Conservation (phyloP, 345 rosid genomes). For the Gossypium bickii region DNA sequence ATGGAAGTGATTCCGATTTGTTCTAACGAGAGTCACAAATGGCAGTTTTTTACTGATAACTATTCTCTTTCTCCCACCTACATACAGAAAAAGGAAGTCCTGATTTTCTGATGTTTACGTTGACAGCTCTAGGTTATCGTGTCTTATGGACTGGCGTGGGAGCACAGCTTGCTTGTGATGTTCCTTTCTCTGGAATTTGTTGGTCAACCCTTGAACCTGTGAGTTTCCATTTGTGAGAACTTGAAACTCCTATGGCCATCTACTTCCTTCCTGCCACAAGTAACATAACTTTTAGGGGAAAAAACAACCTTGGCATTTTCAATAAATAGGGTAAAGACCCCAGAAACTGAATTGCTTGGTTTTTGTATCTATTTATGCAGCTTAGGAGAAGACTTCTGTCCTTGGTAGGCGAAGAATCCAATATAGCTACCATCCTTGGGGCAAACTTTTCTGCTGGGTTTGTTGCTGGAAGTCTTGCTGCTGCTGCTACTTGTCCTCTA, state of each 20-base stretch:
- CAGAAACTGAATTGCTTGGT: not conserved
- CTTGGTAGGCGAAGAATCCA: conserved; percentile 64
- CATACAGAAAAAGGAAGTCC: too few species aligned
- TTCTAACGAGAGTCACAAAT: not conserved
- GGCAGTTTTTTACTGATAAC: not conserved
- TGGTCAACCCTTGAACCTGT: conserved; percentile 97
- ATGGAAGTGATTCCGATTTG: not conserved
- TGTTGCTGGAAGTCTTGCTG: conserved; percentile 88
- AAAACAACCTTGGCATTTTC: not conserved
- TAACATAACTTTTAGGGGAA: not conserved
- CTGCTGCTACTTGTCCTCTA: conserved; percentile 83
- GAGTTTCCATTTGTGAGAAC: conserved; percentile 28
- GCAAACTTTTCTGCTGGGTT: conserved; percentile 93
- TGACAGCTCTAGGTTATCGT: conserved; percentile 68
- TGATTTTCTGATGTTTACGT: conserved; percentile 14
- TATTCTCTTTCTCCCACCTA: not conserved
- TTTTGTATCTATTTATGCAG: conserved; percentile 30
- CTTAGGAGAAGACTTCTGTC: conserved; percentile 61
- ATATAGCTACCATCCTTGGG: conserved; percentile 49
- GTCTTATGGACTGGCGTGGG: conserved; percentile 91
- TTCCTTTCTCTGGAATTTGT: conserved; percentile 94
- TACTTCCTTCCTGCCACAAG: too few species aligned
- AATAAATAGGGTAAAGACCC: not conserved
- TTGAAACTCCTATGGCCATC: not conserved
- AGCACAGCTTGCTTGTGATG: conserved; percentile 97